These are phyloP conservation scores for Lactarius hatsudake DNA, from an alignment of 768 basidiomycete genomes.

Conservation along the genomic window DNA sequence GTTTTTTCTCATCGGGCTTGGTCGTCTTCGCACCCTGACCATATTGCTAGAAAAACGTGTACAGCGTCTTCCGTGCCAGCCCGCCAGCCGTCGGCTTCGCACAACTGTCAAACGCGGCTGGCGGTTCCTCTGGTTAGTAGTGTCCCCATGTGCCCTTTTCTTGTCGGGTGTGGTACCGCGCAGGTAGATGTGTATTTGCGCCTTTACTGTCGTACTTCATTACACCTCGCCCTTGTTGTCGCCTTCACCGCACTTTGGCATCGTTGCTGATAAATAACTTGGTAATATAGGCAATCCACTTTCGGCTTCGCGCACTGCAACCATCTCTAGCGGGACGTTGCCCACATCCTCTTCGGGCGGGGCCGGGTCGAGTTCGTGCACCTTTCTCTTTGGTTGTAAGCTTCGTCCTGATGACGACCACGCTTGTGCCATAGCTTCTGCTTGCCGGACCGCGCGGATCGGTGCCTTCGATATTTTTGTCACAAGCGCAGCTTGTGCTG, in stretches of 20 bases:
- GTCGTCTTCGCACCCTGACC: neutral
- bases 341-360: neutral
- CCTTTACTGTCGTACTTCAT: too few relatives aligned
- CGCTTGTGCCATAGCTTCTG: neutral
- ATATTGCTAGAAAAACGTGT: constrained; percentile 45
- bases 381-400: too few relatives aligned
- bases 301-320: neutral
- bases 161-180: neutral
- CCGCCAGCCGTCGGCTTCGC: constrained; percentile 44
- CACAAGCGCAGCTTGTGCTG: constrained; percentile 2
- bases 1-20: constrained; percentile 27
- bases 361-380: neutral
- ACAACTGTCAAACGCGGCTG: constrained; percentile 43
- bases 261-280: neutral
- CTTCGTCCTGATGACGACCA: neutral
- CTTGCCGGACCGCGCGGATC: neutral
- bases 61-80: constrained; percentile 39
- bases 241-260: neutral
- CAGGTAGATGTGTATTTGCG: neutral
- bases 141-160: neutral
- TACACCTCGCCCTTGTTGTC: neutral
- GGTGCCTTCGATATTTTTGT: neutral
- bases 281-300: neutral
- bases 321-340: too few relatives aligned
- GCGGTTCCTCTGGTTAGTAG: constrained; percentile 34